phyloP scores from a whole-genome alignment of 768 basidiomycete species.

The Trametes cingulata region DNA sequence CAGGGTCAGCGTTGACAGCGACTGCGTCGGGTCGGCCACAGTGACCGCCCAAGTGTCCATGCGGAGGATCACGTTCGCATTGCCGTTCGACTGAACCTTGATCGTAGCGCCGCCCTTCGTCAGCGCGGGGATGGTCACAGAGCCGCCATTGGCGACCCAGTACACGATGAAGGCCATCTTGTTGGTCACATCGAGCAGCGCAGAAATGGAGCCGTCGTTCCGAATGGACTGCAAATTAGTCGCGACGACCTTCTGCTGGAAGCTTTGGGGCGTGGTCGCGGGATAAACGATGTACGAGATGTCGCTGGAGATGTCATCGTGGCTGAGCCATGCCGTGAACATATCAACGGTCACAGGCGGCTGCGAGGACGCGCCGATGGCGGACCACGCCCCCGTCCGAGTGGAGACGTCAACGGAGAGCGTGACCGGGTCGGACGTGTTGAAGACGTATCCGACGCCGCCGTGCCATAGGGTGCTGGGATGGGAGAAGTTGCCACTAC shows the following conservation, averaged over 20 bases:
- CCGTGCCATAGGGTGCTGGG: constrained; percentile 57
- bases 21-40: constrained; percentile 67
- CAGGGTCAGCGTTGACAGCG: constrained; percentile 39
- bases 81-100: constrained; percentile 40
- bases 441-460: constrained; percentile 57
- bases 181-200: constrained; percentile 46
- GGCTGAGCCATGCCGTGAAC: constrained; percentile 56
- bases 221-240: constrained; percentile 39
- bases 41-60: constrained; percentile 45
- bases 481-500: constrained; percentile 29
- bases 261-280: constrained; percentile 40
- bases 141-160: constrained; percentile 51
- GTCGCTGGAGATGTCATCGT: constrained; percentile 35
- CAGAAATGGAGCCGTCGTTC: constrained; percentile 53
- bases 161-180: constrained; percentile 49
- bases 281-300: constrained; percentile 57
- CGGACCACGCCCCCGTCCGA: constrained; percentile 57
- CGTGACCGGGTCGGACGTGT: constrained; percentile 32
- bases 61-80: constrained; percentile 46
- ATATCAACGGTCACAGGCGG: constrained; percentile 55
- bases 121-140: constrained; percentile 38
- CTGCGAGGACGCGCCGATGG: constrained; percentile 60
- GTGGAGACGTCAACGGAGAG: constrained; percentile 43
- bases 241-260: constrained; percentile 38
- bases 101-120: constrained; percentile 30